These are phyloP conservation scores for Venturia effusa DNA, from an alignment of 2,329 filamentous ascomycete species.

Conservation along the genomic window DNA sequence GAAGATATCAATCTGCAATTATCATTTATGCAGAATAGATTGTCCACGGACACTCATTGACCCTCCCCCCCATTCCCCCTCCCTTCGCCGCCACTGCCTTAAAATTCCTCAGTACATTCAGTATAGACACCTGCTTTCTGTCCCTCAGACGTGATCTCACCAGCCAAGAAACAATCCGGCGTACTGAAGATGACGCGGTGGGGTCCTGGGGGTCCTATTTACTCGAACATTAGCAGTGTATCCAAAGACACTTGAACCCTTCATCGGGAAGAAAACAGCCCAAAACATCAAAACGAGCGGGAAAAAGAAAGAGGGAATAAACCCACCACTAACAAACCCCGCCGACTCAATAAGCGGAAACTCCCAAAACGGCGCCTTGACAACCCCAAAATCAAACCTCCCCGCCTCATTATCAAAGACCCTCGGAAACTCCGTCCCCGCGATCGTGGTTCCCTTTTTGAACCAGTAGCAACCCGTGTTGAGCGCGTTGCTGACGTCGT, in stretches of 20 bases:
- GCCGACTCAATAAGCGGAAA: constrained; percentile 8
- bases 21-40: too few species aligned
- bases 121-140: background rate
- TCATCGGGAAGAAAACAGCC: too few species aligned
- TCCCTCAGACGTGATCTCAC: background rate
- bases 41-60: background rate
- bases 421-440: constrained; percentile 2
- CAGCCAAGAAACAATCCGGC: constrained; percentile 7
- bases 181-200: constrained; percentile 6
- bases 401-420: background rate
- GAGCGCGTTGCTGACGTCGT: constrained; percentile 4
- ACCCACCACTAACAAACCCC: constrained; percentile 7
- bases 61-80: too few species aligned
- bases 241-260: too few species aligned
- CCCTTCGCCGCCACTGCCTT: background rate
- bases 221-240: background rate
- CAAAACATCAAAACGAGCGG: background rate
- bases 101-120: constrained; percentile 8
- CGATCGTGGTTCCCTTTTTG: background rate
- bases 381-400: constrained; percentile 7
- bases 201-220: background rate
- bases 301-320: background rate
- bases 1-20: too few species aligned
- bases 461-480: constrained; percentile 6
- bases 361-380: constrained; percentile 8